Evolutionary conservation across 139 green algal genomes (phyloP), one percentile per base, ranked within the genome.

Genomic region (Pedinophyceae sp.): DNA sequence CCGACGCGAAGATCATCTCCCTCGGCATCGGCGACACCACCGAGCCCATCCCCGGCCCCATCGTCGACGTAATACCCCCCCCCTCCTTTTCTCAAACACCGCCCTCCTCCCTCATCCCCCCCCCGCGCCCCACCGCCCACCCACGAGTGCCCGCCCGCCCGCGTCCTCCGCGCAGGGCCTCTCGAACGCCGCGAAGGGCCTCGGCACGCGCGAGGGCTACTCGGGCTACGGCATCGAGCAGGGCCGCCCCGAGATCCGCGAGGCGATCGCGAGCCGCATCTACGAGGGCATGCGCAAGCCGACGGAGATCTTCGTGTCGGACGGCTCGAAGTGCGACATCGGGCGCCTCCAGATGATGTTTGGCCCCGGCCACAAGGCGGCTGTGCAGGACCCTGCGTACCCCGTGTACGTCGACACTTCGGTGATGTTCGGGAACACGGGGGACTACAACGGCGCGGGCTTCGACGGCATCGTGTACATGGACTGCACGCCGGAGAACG

Each of bases 321-420:
- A 99, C 66, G 91, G 91, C 48, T 92, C 84, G 51, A 99, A 99
- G 73, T 99, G 91, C 68, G 91, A 99, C 74, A 97, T 97, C 61
- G 76, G 81, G 0, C 76, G 91, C 30, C 67, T 99, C 54, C 89
- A 97, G 77, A 65, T 89, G 57, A 79, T 89, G 76, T 87, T 90
- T 69, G 81, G 81, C 40, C 45, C 55, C 18, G 53, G 73, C 3
- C 26, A 62, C 22, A 72, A 45, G 24, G 58, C 77, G 10, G 34
- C 57, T 20, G 48, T 62, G 0, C 89, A 99, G 74, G 91, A 99
- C 73, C 91, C 91, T 27, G 91, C 91, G 22, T 99, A 99, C 69
- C 91, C 91, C 3, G 91, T 94, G 28, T 99, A 99, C 67, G 91
- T 99, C 28, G 91, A 99, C 81, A 93, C 81, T 3, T 82, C 62